Base-by-base conservation (phyloP, 257 asterid species). In the Phtheirospermum japonicum region DNA sequence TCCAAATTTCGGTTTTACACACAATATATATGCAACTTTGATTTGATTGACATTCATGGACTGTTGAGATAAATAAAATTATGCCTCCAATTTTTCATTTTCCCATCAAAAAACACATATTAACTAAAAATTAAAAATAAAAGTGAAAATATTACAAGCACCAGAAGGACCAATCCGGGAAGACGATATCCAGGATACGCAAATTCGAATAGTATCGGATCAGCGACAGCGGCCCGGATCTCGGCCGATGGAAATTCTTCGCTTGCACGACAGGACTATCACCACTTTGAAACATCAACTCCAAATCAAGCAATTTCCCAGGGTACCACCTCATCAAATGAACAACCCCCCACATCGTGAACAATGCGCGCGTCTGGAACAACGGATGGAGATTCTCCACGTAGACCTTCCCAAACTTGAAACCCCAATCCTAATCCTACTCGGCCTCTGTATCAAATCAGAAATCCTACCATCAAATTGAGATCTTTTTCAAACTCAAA, bases 141-240 rank as follows among this genome's bases (percentile, higher is more conserved):
- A 23, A 63, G 32, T 36, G n/a, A 39, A 2, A 11, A 13, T 1
- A 0, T 77, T 91, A 91, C 98, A 96, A 88, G 61, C 98, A 96
- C 98, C 98, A 91, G 19, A 85, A 91, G 5, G 96, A 77, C 95
- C 95, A 88, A 57, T 88, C 96, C 0, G 98, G 98, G 71, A 91
- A 91, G 63, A 86, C 95, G 66, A 91, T 91, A n/a, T 91, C 98
- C 81, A 84, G 58, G 85, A 82, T 84, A 53, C 26, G 46, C 80
- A 73, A 71, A 62, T 88, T 87, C 6, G 98, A 88, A 26, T 94
- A 91, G 72, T 91, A 91, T 20, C 95, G 83, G 58, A 91, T 86
- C 73, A 91, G 62, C 58, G 94, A 83, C 54, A 94, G 89, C 11
- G 95, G 80, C 10, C 56, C 65, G 6, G 88, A 61, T n/a, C 71